phyloP scores from a whole-genome alignment of 2,329 filamentous ascomycete genomes.

The Talaromyces sp. region DNA sequence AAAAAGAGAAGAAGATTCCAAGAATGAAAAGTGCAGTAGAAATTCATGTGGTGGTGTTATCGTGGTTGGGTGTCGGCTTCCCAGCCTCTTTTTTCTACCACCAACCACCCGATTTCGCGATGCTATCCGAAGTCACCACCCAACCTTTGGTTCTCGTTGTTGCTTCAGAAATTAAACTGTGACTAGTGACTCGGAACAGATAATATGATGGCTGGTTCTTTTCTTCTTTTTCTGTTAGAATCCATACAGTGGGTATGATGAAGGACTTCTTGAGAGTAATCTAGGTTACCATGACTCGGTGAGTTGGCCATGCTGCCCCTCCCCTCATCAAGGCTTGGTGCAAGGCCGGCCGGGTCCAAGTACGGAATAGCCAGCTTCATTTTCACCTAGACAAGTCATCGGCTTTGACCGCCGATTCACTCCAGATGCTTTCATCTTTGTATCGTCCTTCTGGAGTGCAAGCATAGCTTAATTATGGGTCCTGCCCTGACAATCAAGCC shows the following conservation, averaged over 20 bases:
- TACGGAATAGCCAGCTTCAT: neutral
- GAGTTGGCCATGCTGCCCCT: constrained; percentile 1
- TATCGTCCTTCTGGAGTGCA: neutral
- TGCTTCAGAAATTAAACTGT: neutral
- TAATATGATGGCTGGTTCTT: neutral
- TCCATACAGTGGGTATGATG: neutral
- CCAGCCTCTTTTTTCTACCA: constrained; percentile 17
- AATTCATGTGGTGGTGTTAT: constrained; percentile 10
- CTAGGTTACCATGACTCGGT: neutral
- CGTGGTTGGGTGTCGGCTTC: constrained; percentile 3
- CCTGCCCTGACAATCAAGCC: neutral
- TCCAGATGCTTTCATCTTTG: neutral
- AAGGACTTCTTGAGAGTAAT: neutral
- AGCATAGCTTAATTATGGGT: neutral
- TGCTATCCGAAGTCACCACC: constrained; percentile 6
- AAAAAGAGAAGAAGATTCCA: neutral
- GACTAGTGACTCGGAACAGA: neutral
- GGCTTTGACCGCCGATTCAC: constrained; percentile 1
- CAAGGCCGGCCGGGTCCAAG: neutral
- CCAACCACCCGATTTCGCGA: constrained; percentile 20
- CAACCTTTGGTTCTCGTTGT: neutral
- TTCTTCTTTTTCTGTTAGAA: neutral
- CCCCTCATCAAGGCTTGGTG: neutral
- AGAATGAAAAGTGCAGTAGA: neutral
- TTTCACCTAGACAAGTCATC: neutral